A percentile compares a stretch with the other conserved stretches of the same genome.
Conservation (phyloP, 805 yeast genomes). For the Saccharomycopsis fermentans region DNA sequence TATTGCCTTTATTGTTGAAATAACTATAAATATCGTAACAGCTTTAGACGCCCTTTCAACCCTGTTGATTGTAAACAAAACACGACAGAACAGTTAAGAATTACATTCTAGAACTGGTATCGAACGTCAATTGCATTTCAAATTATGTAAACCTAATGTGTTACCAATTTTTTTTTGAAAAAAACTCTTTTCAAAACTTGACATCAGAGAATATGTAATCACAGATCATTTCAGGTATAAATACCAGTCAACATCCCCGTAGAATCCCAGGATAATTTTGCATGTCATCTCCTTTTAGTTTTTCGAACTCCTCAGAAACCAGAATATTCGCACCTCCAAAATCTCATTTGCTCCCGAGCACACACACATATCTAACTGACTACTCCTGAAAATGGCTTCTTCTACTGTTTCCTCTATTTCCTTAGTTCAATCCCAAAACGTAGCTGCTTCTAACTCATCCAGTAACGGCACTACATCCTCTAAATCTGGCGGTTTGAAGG, state of each 20-base stretch:
- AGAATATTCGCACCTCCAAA: no score
- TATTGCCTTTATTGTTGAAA: background rate
- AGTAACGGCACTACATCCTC: conserved; percentile 9
- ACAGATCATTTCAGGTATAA: background rate
- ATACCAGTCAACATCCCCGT: background rate
- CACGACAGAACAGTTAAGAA: no score
- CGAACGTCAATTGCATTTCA: background rate
- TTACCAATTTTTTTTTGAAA: no score
- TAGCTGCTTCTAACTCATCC: conserved; percentile 11
- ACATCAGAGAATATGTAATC: no score
- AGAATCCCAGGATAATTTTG: no score
- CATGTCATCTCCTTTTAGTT: no score
- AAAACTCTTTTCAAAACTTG: no score
- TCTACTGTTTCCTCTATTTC: conserved; percentile 13
- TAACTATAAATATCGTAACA: background rate
- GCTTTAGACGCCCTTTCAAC: background rate
- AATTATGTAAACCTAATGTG: no score
- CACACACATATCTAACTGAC: no score
- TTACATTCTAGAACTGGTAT: background rate
- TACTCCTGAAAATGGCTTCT: conserved; percentile 12
- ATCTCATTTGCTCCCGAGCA: no score
- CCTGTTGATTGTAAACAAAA: background rate
- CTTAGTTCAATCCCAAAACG: conserved; percentile 18
- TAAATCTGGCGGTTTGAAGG: conserved; percentile 7
- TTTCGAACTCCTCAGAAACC: no score